phyloP scores from a whole-genome alignment of 306 rosid species.

The Cucumis sativus region Cucumber_9930_V3 NC_026655.2:25285001-25285500 shows the following conservation, averaged over 20 bases:
- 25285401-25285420: not conserved
- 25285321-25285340: conserved; percentile 2
- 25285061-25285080: not conserved
- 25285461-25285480: conserved; percentile 47
- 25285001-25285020: not conserved
- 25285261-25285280: conserved; percentile 43
- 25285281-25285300: not conserved
- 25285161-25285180: conserved; percentile 20
- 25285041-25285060: not conserved
- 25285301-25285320: not conserved
- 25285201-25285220: conserved; percentile 47
- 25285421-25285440: not conserved
- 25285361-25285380: not conserved
- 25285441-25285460: conserved; percentile 81
- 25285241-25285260: conserved; percentile 91
- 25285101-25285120: not conserved
- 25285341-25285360: not conserved
- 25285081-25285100: not conserved
- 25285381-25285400: not conserved
- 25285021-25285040: too few species aligned
- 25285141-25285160: conserved; percentile 26
- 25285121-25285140: conserved; percentile 50
- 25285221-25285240: conserved; percentile 74
- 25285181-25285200: conserved; percentile 34
- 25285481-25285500: conserved; percentile 5